Evolutionary conservation across 2,329 filamentous ascomycete genomes (phyloP).

Genomic region (Blastomyces silverae): DNA sequence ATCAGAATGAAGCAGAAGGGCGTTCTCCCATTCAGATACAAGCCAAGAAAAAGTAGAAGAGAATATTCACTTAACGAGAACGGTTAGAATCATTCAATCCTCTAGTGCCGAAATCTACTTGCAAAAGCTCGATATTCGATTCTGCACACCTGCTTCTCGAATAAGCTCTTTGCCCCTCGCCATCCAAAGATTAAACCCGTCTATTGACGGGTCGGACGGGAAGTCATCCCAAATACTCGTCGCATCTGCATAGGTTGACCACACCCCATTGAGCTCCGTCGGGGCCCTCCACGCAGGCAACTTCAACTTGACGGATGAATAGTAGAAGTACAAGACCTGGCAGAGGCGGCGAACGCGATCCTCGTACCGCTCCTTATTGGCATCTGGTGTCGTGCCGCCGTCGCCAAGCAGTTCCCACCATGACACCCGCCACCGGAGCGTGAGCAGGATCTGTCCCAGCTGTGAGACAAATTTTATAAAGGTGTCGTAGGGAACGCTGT

Average conservation of each 20-base stretch:
- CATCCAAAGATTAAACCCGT: conserved; percentile 40
- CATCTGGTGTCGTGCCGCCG: conserved; percentile 33
- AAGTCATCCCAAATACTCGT: conserved; percentile 41
- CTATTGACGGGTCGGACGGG: conserved; percentile 34
- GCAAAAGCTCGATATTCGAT: conserved; percentile 21
- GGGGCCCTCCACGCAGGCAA: conserved; percentile 36
- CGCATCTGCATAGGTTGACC: conserved; percentile 40
- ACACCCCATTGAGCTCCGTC: conserved; percentile 35
- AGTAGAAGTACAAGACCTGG: conserved; percentile 44
- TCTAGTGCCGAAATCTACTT: not conserved
- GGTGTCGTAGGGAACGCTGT: conserved; percentile 39
- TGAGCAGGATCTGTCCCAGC: conserved; percentile 38
- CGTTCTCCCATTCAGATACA: not conserved
- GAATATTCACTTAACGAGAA: not conserved
- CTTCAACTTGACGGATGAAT: conserved; percentile 40
- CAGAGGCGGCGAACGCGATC: conserved; percentile 39
- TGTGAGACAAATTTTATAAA: conserved; percentile 38
- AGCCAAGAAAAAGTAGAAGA: not conserved
- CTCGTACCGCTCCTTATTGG: conserved; percentile 34
- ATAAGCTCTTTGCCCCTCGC: conserved; percentile 36
- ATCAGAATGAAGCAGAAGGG: not conserved
- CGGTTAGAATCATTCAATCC: not conserved
- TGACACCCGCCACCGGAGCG: conserved; percentile 41
- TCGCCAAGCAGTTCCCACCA: conserved; percentile 43
- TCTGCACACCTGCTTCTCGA: conserved; percentile 35